A percentile compares a stretch with the other conserved stretches of the same genome.
These are phyloP conservation scores for Coniochaeta sp. DNA, from an alignment of 2,329 filamentous ascomycete genomes.

Conservation along the genomic window DNA sequence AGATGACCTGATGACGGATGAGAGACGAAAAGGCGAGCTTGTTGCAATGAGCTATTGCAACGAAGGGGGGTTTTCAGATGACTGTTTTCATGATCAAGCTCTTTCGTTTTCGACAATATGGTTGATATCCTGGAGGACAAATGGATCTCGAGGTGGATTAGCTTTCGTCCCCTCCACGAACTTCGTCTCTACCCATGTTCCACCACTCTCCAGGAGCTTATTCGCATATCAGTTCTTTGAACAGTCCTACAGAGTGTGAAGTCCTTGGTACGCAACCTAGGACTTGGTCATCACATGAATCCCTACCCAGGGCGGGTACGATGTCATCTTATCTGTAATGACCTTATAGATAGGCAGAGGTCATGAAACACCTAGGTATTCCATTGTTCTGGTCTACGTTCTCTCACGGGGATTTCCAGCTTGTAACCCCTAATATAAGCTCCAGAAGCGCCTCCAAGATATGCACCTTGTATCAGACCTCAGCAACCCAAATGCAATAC, in stretches of 20 bases:
- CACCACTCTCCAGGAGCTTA: neutral
- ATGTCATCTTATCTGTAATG: too few relatives aligned
- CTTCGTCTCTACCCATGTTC: neutral
- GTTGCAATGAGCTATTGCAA: neutral
- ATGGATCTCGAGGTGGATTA: neutral
- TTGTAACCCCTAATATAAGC: too few relatives aligned
- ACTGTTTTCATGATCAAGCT: neutral
- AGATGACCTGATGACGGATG: neutral
- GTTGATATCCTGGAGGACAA: conserved; percentile 1
- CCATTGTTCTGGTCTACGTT: too few relatives aligned
- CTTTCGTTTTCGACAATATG: neutral
- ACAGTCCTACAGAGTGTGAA: neutral
- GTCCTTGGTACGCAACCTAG: neutral
- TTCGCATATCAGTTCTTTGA: neutral
- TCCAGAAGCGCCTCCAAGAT: too few relatives aligned
- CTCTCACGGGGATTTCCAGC: too few relatives aligned
- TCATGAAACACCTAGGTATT: too few relatives aligned
- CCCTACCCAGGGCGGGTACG: neutral
- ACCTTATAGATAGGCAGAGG: too few relatives aligned
- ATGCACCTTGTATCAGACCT: too few relatives aligned
- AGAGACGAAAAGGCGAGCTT: neutral
- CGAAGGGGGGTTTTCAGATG: neutral
- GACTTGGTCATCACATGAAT: neutral
- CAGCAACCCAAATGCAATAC: too few relatives aligned
- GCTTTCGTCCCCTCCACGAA: neutral